Evolutionary conservation across 2,329 filamentous ascomycete genomes (phyloP).

Genomic region (Whalleya microplaca): DNA sequence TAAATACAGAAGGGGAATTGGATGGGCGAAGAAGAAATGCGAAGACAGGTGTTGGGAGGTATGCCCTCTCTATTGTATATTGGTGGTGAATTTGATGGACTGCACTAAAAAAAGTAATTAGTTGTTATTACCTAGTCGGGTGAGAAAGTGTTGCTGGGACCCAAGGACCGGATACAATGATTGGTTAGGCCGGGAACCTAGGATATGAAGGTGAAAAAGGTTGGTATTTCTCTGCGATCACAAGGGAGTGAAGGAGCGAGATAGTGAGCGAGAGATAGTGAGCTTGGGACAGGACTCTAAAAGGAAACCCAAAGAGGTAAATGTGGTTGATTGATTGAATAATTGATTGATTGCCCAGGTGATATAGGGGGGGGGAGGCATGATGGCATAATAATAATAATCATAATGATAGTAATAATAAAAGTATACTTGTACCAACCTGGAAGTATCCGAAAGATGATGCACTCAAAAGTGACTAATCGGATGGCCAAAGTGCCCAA

Average conservation of each 20-base stretch:
- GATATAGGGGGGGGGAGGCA: background rate
- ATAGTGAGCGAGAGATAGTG: background rate
- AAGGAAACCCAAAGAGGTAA: background rate
- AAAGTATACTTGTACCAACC: slow-evolving; percentile 22
- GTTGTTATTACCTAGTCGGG: background rate
- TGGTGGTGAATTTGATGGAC: background rate
- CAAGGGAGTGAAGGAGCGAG: background rate
- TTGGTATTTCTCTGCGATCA: background rate
- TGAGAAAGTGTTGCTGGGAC: background rate
- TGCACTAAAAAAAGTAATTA: slow-evolving; percentile 1
- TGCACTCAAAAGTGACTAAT: slow-evolving; percentile 27
- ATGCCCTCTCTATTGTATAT: background rate
- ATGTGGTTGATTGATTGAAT: background rate
- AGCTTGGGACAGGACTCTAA: background rate
- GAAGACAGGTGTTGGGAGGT: background rate
- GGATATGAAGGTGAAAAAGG: background rate
- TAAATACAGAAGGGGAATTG: background rate
- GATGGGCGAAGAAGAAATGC: background rate
- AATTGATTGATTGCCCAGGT: too few relatives aligned
- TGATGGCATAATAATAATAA: slow-evolving; percentile 1
- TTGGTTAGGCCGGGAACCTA: background rate
- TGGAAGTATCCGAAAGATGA: slow-evolving; percentile 27
- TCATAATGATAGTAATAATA: slow-evolving; percentile 13
- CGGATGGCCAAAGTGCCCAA: slow-evolving; percentile 12
- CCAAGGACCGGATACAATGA: background rate